Conservation (phyloP, 2,329 filamentous ascomycete species). For the Verticillium longisporum region DNA sequence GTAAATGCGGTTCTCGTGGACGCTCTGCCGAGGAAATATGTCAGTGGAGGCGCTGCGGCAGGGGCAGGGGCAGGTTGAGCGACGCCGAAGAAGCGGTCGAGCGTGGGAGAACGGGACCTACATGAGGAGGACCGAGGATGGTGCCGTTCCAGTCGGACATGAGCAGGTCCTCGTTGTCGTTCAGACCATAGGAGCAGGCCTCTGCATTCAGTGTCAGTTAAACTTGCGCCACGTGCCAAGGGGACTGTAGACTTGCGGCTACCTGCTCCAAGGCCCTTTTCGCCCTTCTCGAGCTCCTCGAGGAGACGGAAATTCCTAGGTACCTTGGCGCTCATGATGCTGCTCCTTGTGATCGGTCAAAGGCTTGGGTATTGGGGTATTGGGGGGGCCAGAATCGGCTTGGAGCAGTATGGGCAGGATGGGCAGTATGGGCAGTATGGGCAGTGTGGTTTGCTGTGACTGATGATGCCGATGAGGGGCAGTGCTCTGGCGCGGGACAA, state of each 20-base stretch:
- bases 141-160: conserved; percentile 99
- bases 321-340: conserved; percentile 49
- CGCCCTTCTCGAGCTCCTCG: conserved; percentile 97
- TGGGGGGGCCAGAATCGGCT: neutral
- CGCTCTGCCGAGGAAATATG: conserved; percentile 52
- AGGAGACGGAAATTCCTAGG: conserved; percentile 94
- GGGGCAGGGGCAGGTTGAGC: neutral
- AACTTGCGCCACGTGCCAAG: neutral
- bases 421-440: neutral
- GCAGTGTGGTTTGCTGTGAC: conserved; percentile 3
- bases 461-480: conserved; percentile 6
- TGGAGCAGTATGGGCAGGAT: neutral
- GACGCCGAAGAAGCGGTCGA: neutral
- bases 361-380: neutral
- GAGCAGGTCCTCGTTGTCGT: conserved; percentile 86
- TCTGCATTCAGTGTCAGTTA: conserved; percentile 44
- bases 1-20: conserved; percentile 98
- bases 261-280: conserved; percentile 94
- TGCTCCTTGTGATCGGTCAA: neutral
- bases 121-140: conserved; percentile 92
- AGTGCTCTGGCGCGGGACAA: neutral
- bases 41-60: conserved; percentile 6
- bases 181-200: conserved; percentile 93
- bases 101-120: conserved; percentile 38
- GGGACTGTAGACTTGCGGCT: conserved; percentile 18